Base-by-base conservation (phyloP, 1,139 yeast species). In the Pichia sp. region DNA sequence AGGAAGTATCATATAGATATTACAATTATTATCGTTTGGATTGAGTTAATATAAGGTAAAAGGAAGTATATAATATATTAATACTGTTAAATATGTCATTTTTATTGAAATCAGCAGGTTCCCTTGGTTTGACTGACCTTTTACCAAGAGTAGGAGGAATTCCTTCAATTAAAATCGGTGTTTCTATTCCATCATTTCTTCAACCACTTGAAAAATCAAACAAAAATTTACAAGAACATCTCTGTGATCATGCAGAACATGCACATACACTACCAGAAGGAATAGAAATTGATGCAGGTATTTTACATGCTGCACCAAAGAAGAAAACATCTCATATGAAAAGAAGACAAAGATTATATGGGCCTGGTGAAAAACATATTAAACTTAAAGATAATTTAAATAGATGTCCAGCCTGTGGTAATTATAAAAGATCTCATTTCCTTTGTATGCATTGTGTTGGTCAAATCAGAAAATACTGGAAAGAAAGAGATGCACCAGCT, bases 371-470 rank as follows among this genome's bases (percentile, higher is more conserved):
- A 54, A 90, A 88, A 65, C 94, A 89, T 61, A 73, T 86, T 56
- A 80, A 87, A 65, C 82, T 83, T 47, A 73, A 86, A 56, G 78
- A 82, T 51, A 85, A 86, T 64, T 71, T 92, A 59, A 87, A 85
- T 55, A 78, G 95, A 64, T 92, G 98, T 66, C 96, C 97, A 4
- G 85, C 96, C 0, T 92, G 98, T 70, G 98, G 98, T 40, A 86
- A 86, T 55, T 85, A 81, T 58, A 90, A 90, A 69, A 76, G 97
- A 62, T 81, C 94, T 2, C 96, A 90, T 66, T 81, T 89, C 49
- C 75, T 90, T 65, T 90, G 98, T 68, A 88, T 88, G 95, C 79
- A 86, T 63, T 90, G 98, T 69, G 90, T 88, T 54, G 80, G 77
- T 39, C 92, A 88, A 64, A 85, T 90, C 60, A 83, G 79, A 64